phyloP scores from a whole-genome alignment of 2,329 filamentous ascomycete species.

The Paracamarosporium sp. region DNA sequence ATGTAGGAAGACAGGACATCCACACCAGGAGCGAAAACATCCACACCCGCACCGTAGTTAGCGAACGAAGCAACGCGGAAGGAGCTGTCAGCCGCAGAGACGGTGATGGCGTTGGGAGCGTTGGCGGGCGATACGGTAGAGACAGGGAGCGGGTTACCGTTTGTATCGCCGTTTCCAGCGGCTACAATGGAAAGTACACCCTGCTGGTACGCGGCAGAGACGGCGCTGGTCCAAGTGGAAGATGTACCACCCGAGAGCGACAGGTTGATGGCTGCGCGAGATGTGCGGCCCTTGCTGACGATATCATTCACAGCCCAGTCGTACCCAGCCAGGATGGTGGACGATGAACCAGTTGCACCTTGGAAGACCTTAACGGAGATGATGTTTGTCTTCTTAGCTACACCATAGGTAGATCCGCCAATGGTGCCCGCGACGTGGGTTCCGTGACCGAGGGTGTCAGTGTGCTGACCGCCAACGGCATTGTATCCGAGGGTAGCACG shows the following conservation, averaged over 20 bases:
- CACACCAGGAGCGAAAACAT: conserved; percentile 50
- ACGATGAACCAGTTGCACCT: not conserved
- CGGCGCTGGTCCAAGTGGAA: conserved; percentile 31
- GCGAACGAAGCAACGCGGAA: conserved; percentile 46
- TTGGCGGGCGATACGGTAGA: conserved; percentile 31
- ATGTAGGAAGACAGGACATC: conserved; percentile 57
- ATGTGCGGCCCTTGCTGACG: conserved; percentile 18
- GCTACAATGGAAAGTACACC: conserved; percentile 40
- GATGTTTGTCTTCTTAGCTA: conserved; percentile 30
- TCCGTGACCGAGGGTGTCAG: conserved; percentile 31
- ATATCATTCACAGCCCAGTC: conserved; percentile 32
- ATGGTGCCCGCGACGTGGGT: conserved; percentile 48
- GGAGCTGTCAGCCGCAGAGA: conserved; percentile 48
- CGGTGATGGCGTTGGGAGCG: conserved; percentile 42
- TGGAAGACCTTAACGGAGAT: conserved; percentile 38
- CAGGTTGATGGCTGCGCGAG: conserved; percentile 34
- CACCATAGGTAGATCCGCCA: conserved; percentile 39
- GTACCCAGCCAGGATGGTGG: conserved; percentile 24
- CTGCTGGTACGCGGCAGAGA: conserved; percentile 24
- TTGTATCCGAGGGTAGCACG: conserved; percentile 27
- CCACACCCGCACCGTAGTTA: conserved; percentile 49
- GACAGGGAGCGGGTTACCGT: conserved; percentile 20
- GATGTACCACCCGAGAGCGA: conserved; percentile 33
- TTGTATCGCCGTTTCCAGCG: conserved; percentile 36
- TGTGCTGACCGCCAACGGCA: conserved; percentile 12